phyloP scores from a whole-genome alignment of 1,284 basidiomycete species.

The Boletellus deceptivus region DNA sequence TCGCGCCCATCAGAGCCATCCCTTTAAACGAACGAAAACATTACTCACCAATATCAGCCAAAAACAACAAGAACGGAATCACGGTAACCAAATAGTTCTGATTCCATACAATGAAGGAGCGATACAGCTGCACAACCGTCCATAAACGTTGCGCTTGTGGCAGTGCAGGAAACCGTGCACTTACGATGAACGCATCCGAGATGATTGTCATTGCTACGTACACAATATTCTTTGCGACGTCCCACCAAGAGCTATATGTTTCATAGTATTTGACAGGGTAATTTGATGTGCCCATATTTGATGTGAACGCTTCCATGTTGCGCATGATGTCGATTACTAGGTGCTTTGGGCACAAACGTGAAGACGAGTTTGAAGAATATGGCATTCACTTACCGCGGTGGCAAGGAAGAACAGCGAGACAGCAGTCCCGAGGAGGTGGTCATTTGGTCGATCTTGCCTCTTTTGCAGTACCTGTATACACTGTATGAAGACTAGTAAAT shows the following conservation, averaged over 20 bases:
- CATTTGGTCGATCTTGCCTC: conserved; percentile 8
- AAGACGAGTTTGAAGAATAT: not conserved
- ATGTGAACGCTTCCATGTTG: conserved; percentile 18
- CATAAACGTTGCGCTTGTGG: not conserved
- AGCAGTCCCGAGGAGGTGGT: conserved; percentile 18
- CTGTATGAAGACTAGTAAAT: conserved; percentile 15
- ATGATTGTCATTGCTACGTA: conserved; percentile 19
- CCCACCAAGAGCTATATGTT: conserved; percentile 7
- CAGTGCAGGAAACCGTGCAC: not conserved
- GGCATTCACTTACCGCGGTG: conserved; percentile 11
- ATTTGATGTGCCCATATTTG: conserved; percentile 6
- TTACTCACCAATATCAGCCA: conserved; percentile 21
- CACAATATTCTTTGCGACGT: conserved; percentile 9
- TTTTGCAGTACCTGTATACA: conserved; percentile 14
- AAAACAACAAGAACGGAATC: conserved; percentile 15
- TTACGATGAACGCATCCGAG: conserved; percentile 22
- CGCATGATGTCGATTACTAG: conserved; percentile 13
- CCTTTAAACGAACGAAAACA: not conserved
- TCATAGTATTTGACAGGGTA: conserved; percentile 12
- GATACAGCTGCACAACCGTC: conserved; percentile 23
- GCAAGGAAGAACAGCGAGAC: conserved; percentile 18
- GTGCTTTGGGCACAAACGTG: conserved; percentile 10
- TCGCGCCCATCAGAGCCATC: not conserved
- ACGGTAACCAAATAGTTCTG: conserved; percentile 3
- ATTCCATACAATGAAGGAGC: conserved; percentile 25